Conservation (phyloP, 2,329 filamentous ascomycete genomes). For the Thyridium curvatum region DNA sequence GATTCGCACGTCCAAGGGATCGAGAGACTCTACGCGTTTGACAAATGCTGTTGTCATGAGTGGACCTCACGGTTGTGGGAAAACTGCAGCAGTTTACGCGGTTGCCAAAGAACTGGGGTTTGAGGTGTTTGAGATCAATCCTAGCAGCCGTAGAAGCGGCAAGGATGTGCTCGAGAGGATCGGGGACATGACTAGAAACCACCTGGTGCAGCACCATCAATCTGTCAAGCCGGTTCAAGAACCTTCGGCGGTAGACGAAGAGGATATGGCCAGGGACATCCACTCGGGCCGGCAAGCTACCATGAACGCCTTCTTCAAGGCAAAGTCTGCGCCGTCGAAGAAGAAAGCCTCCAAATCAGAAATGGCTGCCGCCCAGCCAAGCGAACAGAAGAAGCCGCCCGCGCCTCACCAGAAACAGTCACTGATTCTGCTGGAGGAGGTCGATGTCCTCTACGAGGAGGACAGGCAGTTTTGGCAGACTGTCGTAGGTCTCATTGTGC, state of each 20-base stretch:
- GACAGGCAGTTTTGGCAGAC: constrained; percentile 94
- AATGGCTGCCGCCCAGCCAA: constrained; percentile 8
- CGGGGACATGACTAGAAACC: constrained; percentile 95
- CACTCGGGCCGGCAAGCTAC: constrained; percentile 69
- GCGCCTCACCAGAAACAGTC: constrained; percentile 76
- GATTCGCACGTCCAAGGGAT: constrained; percentile 31
- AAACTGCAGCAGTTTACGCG: constrained; percentile 87
- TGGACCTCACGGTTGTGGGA: constrained; percentile 84
- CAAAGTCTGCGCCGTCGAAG: constrained; percentile 29
- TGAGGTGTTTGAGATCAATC: constrained; percentile 91
- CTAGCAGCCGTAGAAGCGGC: constrained; percentile 75
- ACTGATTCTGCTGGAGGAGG: constrained; percentile 88
- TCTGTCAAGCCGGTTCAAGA: constrained; percentile 17
- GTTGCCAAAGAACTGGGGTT: constrained; percentile 88
- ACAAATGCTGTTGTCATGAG: constrained; percentile 82
- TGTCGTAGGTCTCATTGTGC: constrained; percentile 67
- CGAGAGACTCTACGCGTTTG: constrained; percentile 41
- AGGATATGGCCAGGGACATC: constrained; percentile 49
- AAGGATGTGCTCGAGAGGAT: constrained; percentile 88
- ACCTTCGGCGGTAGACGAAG: constrained; percentile 25
- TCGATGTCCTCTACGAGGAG: constrained; percentile 89
- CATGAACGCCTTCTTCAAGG: constrained; percentile 76
- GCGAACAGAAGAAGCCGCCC: constrained; percentile 20
- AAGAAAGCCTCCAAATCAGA: constrained; percentile 12
- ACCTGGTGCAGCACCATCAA: constrained; percentile 63